Evolutionary conservation across 1,284 basidiomycete genomes (phyloP).

Genomic region (Rhodotorula sp.): DNA sequence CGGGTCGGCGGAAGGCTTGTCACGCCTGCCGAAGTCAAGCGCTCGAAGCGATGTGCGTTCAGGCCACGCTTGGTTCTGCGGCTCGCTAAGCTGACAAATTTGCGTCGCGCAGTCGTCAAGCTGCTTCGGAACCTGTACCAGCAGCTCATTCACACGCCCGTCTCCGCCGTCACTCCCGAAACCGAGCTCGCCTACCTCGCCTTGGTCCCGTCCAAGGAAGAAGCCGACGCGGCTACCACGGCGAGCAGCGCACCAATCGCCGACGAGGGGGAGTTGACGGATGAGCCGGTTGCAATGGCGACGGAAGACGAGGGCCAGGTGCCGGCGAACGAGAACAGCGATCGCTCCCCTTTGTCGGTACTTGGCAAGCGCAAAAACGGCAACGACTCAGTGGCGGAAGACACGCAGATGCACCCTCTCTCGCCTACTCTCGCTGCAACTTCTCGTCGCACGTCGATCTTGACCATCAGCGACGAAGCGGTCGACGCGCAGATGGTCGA

Average conservation of each 20-base stretch:
- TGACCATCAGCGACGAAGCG: not conserved
- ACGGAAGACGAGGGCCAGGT: not conserved
- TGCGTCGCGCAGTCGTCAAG: conserved; percentile 61
- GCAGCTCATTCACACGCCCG: conserved; percentile 67
- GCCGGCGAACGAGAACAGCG: not conserved
- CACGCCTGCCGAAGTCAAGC: conserved; percentile 70
- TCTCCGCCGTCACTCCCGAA: conserved; percentile 72
- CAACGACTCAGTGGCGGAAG: conserved; percentile 16
- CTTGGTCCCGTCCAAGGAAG: conserved; percentile 81
- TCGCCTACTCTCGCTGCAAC: not conserved
- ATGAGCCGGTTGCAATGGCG: conserved; percentile 6
- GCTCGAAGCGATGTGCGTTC: conserved; percentile 75
- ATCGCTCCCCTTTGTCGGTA: conserved; percentile 51
- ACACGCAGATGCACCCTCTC: conserved; percentile 2
- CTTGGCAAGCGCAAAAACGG: conserved; percentile 69
- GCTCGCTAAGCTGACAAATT: not conserved
- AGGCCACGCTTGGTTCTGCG: not conserved
- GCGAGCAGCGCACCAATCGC: not conserved
- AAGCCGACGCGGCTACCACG: conserved; percentile 55
- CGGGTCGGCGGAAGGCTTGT: conserved; percentile 83
- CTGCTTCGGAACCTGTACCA: conserved; percentile 76
- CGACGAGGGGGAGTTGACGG: not conserved
- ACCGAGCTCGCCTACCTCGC: conserved; percentile 89
- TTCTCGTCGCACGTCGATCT: not conserved
- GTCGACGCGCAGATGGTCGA: conserved; percentile 6